Conservation (phyloP, 371 early-diverging fungal genomes). For the Mucor sp. region DNA sequence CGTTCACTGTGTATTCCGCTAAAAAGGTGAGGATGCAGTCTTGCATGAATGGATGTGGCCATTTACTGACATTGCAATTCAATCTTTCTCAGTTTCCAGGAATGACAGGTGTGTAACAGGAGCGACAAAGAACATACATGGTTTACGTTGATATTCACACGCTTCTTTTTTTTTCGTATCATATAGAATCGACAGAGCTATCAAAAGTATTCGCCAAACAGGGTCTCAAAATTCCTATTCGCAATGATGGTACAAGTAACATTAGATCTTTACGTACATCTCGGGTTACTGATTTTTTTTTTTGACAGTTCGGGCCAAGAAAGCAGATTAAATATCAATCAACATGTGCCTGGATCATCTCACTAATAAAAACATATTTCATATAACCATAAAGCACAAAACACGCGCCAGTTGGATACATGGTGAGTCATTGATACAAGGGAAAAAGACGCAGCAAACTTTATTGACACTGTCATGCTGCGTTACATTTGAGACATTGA, state of each 20-base stretch:
- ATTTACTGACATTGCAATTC: neutral
- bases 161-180: neutral
- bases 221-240: slow-evolving; percentile 90
- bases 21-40: slow-evolving; percentile 40
- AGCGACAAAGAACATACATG: neutral
- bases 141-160: neutral
- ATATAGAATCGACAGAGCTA: slow-evolving; percentile 85
- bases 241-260: slow-evolving; percentile 70
- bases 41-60: neutral
- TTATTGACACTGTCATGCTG: neutral
- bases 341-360: neutral
- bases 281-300: neutral
- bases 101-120: slow-evolving; percentile 51
- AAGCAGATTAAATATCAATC: neutral
- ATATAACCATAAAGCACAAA: neutral
- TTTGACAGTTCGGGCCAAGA: slow-evolving; percentile 8
- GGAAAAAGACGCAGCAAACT: neutral
- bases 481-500: neutral
- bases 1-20: slow-evolving; percentile 64
- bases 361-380: neutral
- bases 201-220: slow-evolving; percentile 91
- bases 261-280: neutral
- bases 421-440: neutral
- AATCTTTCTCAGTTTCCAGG: slow-evolving; percentile 53
- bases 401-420: neutral